Base-by-base conservation (phyloP, 768 basidiomycete genomes). In the Exidia glandulosa region DNA sequence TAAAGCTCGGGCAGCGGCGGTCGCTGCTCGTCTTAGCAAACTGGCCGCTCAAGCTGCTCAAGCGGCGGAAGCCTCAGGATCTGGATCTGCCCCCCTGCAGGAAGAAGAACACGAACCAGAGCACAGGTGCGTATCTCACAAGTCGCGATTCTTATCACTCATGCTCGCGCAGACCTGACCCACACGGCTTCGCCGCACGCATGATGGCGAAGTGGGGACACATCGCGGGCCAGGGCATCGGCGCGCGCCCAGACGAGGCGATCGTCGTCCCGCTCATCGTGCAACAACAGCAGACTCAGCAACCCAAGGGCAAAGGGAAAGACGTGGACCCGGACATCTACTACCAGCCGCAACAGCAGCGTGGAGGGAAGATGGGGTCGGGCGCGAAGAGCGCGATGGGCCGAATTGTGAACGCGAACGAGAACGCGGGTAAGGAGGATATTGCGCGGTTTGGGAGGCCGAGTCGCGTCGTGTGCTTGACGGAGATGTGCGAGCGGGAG, bases 141-240 rank as follows among this genome's bases (percentile, higher is more conserved):
- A 36, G 7, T 2, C 13, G 25, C 14, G 31, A 6, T 14, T 16
- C 32, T 13, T 2, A 30, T 29, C 4, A 16, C 9, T 29, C 36
- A 58, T 55, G 10, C 9, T 27, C 32, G 57, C 50, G 29, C 59
- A 79, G 80, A 58, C 75, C 83, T 37, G 84, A 89, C 63, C 82
- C 84, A 0, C 85, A 84, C 59, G 81, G 80, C 13, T 92, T 94
- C 65, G 91, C 91, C 32, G 85, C 86, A 13, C 85, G 89, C 33
- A 69, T 95, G 65, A 95, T 96, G 93, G 90, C 89, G 2, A 96
- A 94, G 74, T 94, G 89, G 90, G 94, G 94, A 0, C 92, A 96
- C 69, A 88, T 90, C 69, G 90, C 91, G 69, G 95, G 95, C 1
- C 86, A 93, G 72, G 94, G 94, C 10, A 79, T 97, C 1, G 95